These are phyloP conservation scores for Gloeopeniophorella convolvens DNA, from an alignment of 768 basidiomycete genomes.

Conservation along the genomic window DNA sequence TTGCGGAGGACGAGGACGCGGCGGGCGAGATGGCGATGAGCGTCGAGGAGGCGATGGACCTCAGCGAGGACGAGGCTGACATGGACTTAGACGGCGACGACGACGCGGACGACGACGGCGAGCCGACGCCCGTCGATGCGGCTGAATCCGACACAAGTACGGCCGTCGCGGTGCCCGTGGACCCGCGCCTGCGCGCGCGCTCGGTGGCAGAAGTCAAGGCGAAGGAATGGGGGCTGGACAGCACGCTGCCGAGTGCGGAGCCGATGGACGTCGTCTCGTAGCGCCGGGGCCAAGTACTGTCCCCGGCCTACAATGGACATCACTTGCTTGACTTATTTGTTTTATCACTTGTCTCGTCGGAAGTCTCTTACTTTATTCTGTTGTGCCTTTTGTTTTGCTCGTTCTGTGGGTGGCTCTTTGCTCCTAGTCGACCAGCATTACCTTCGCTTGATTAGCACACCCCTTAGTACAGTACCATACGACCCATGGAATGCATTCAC, in stretches of 20 bases:
- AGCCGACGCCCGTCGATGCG: slow-evolving; percentile 18
- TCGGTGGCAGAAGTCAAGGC: neutral
- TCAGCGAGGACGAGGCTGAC: slow-evolving; percentile 21
- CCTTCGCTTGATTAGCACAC: too few species aligned
- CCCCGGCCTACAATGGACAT: slow-evolving; percentile 33
- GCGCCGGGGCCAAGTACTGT: slow-evolving; percentile 35
- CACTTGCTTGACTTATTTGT: neutral
- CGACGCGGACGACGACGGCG: slow-evolving; percentile 20
- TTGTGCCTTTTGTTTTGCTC: too few species aligned
- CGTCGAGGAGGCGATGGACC: slow-evolving; percentile 26
- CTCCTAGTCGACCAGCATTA: too few species aligned
- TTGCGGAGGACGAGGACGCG: slow-evolving; percentile 24
- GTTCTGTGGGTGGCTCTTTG: too few species aligned
- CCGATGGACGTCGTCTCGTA: slow-evolving; percentile 39
- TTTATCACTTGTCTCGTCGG: too few species aligned
- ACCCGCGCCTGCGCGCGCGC: slow-evolving; percentile 16
- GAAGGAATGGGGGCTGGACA: slow-evolving; percentile 42
- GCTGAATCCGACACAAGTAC: slow-evolving; percentile 20
- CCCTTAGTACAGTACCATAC: too few species aligned
- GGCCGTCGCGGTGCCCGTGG: slow-evolving; percentile 8
- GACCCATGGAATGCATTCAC: too few species aligned
- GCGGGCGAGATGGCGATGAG: slow-evolving; percentile 21
- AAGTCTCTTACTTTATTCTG: too few species aligned
- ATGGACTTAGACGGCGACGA: slow-evolving; percentile 2
- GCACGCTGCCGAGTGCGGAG: slow-evolving; percentile 36